Conservation (phyloP, 2,329 filamentous ascomycete genomes). For the Bertia moriformis region DNA sequence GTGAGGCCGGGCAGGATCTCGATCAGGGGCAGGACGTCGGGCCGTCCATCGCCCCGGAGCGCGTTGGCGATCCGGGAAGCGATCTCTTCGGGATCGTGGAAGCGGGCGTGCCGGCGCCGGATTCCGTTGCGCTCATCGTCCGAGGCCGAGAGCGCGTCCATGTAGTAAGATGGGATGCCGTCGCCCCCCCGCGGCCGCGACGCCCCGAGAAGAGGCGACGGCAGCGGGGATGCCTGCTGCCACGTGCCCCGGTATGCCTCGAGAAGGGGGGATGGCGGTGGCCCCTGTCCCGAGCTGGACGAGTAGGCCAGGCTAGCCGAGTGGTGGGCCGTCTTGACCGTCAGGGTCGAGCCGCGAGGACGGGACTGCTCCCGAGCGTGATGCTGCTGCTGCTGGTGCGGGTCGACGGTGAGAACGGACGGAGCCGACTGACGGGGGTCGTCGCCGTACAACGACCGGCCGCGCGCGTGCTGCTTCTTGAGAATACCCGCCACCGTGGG, state of each 20-base stretch:
- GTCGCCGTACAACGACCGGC: no score
- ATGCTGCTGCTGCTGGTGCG: no score
- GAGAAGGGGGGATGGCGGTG: conserved; percentile 70
- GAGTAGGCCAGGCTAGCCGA: conserved; percentile 16
- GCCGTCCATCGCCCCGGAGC: conserved; percentile 47
- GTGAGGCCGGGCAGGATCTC: conserved; percentile 73
- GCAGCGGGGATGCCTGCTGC: conserved; percentile 89
- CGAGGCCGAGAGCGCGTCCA: conserved; percentile 36
- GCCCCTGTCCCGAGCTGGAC: conserved; percentile 34
- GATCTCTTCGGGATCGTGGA: conserved; percentile 73
- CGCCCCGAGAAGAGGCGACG: conserved; percentile 56
- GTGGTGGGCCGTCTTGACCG: conserved; percentile 30
- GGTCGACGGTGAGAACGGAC: no score
- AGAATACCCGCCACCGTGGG: no score
- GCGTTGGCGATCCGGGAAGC: conserved; percentile 64
- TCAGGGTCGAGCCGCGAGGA: no score
- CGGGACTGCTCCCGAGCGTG: no score
- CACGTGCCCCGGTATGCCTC: conserved; percentile 91
- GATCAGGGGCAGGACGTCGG: conserved; percentile 59
- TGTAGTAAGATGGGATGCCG: conserved; percentile 16
- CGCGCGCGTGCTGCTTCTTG: no score
- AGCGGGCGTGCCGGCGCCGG: conserved; percentile 48
- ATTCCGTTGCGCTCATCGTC: conserved; percentile 27
- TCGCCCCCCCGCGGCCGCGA: conserved; percentile 35
- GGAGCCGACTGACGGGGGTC: no score